Evolutionary conservation across 1,139 yeast species (phyloP), one percentile per base, ranked within the genome.

Genomic region (Maudiozyma humilis): DNA sequence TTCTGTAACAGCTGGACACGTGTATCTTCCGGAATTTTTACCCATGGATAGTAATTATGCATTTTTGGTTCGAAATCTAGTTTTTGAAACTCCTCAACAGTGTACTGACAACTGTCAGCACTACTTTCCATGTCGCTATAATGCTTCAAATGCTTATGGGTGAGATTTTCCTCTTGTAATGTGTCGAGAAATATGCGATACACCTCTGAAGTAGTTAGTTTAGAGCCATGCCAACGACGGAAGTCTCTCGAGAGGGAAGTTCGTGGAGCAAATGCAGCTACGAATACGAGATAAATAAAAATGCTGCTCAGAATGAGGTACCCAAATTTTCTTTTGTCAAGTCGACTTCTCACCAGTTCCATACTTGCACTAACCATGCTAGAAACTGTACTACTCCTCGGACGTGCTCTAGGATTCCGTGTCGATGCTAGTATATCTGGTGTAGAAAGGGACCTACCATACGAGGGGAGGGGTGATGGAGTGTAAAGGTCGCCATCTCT

Each of bases 221-320:
- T 73, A 23, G 81, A 72, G 18, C 80, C 78, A 62, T 87, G 87
- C 55, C 86, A 65, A 44, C 95, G 66, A 53, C 91, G 73, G 60
- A 85, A 78, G 62, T 89, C 97, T 50, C 96, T 70, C 43, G 84
- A 78, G 16, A 87, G 67, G 1, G 96, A 85, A 1, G 97, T 87
- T 47, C 96, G 66, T 1, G 96, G 96, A 25, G 88, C 69, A 59
- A 89, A 89, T 1, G 85, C 78, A 41, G 87, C 68, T 44, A 83
- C 77, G 54, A 83, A 76, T 3, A 78, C 68, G 12, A 78, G 20
- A 47, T 62, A 63, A 3, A 61, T 45, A 12, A 51, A 39, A 7
- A 59, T 15, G 41, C 62, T 53, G 1, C 55, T 52, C 8, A 57
- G 33, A 13, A 58, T 23, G n/a, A 65, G 38, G 76, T 66, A 45